phyloP scores from a whole-genome alignment of 2,329 filamentous ascomycete genomes.

The Fusarium foetens region DNA sequence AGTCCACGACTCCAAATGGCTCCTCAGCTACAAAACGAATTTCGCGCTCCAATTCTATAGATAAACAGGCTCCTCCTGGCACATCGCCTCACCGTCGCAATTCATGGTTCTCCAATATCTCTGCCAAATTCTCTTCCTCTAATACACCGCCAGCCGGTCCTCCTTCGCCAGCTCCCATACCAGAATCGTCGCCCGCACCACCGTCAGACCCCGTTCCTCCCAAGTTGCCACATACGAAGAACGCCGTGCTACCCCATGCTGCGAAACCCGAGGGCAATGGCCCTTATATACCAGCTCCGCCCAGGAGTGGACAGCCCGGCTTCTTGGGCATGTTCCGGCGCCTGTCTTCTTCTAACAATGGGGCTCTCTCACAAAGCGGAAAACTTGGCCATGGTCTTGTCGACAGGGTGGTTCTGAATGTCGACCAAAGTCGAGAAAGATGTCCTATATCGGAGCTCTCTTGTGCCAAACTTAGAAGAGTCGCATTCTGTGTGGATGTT shows the following conservation, averaged over 20 bases:
- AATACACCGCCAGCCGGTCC: slow-evolving; percentile 48
- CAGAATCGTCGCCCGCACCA: slow-evolving; percentile 38
- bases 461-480: slow-evolving; percentile 81
- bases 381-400: slow-evolving; percentile 72
- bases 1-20: slow-evolving; percentile 42
- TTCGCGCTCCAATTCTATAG: slow-evolving; percentile 51
- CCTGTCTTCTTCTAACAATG: slow-evolving; percentile 74
- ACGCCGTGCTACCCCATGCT: slow-evolving; percentile 68
- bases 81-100: slow-evolving; percentile 66
- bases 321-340: slow-evolving; percentile 86
- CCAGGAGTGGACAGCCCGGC: slow-evolving; percentile 73
- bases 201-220: slow-evolving; percentile 58
- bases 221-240: slow-evolving; percentile 62
- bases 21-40: slow-evolving; percentile 40
- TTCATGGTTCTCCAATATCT: slow-evolving; percentile 94
- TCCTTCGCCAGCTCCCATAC: slow-evolving; percentile 45
- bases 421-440: slow-evolving; percentile 81
- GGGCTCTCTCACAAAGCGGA: slow-evolving; percentile 35
- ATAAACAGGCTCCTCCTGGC: slow-evolving; percentile 46
- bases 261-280: slow-evolving; percentile 67
- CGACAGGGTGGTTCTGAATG: slow-evolving; percentile 83
- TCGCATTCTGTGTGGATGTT: slow-evolving; percentile 96
- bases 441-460: slow-evolving; percentile 84
- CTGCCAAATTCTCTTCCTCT: slow-evolving; percentile 85
- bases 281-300: slow-evolving; percentile 79